phyloP scores from a whole-genome alignment of 2,329 filamentous ascomycete genomes.

The Coniochaeta sp. region DNA sequence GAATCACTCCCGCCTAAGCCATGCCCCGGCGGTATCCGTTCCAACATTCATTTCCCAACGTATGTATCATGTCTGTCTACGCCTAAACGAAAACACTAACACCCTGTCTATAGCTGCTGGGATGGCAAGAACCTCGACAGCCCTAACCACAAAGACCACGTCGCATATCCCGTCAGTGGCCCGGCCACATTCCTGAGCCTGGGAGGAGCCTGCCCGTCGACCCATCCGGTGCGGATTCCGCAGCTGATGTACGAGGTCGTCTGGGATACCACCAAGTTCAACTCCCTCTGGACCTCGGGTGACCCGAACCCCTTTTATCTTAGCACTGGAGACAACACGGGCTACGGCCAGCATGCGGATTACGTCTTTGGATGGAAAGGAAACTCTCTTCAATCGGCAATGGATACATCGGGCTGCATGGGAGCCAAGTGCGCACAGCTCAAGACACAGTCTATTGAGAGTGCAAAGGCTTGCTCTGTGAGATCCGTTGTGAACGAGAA shows the following conservation, averaged over 20 bases:
- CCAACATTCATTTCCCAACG: conserved; percentile 40
- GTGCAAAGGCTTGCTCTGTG: conserved; percentile 21
- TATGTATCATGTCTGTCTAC: conserved; percentile 45
- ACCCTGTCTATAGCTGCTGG: conserved; percentile 37
- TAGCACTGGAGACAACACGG: conserved; percentile 28
- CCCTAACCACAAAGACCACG: conserved; percentile 36
- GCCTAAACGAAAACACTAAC: conserved; percentile 27
- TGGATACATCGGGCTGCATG: conserved; percentile 33
- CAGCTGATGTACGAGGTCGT: conserved; percentile 42
- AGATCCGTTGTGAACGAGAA: conserved; percentile 23
- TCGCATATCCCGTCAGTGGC: conserved; percentile 29
- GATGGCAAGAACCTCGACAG: conserved; percentile 40
- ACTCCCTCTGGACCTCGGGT: conserved; percentile 22
- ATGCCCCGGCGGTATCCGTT: conserved; percentile 36
- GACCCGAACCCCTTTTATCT: conserved; percentile 28
- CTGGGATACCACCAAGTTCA: conserved; percentile 33
- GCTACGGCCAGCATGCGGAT: conserved; percentile 33
- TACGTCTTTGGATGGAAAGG: conserved; percentile 32
- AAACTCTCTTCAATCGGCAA: conserved; percentile 27
- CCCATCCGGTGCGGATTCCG: conserved; percentile 32
- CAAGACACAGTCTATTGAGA: conserved; percentile 23
- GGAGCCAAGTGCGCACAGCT: conserved; percentile 27
- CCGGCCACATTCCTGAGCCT: conserved; percentile 32
- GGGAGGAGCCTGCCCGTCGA: conserved; percentile 29
- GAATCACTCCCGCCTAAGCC: conserved; percentile 27